Conservation (phyloP, 225 moss, liverwort and hornwort species). For the Straminergon stramineum region DNA sequence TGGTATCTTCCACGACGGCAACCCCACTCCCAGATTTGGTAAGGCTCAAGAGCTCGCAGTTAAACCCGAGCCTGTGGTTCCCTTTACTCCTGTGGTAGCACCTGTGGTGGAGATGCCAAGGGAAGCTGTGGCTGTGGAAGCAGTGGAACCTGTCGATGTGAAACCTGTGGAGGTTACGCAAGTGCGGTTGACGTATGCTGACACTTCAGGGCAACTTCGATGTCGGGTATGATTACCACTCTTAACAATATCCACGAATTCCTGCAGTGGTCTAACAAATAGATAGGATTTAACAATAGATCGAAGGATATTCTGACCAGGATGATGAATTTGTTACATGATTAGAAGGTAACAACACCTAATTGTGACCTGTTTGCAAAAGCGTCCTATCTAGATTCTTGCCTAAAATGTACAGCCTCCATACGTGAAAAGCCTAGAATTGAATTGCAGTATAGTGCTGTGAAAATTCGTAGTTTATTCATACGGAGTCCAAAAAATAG, state of each 20-base stretch:
- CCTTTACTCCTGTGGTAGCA: not conserved
- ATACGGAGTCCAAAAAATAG: not conserved
- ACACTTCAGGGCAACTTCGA: constrained; percentile 62
- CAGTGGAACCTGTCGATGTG: not conserved
- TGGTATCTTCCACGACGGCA: not conserved
- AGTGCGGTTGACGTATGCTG: constrained; percentile 50
- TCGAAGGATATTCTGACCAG: not conserved
- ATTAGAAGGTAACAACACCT: not conserved
- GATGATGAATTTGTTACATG: not conserved
- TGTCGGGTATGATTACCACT: constrained; percentile 52
- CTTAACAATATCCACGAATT: not conserved
- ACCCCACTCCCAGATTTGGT: constrained; percentile 5
- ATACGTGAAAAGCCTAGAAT: not conserved
- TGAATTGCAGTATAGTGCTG: not conserved
- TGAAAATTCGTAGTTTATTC: not conserved
- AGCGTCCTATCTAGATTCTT: not conserved
- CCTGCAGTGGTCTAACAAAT: not conserved
- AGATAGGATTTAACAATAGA: not conserved
- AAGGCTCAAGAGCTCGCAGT: not conserved
- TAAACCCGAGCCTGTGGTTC: not conserved
- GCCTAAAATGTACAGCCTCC: not conserved
- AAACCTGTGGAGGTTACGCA: constrained; percentile 33
- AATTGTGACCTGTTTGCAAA: not conserved
- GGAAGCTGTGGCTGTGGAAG: constrained; percentile 2
- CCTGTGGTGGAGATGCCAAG: constrained; percentile 3